Evolutionary conservation across 2,329 filamentous ascomycete genomes (phyloP).

Genomic region (Exophiala sp.): DNA sequence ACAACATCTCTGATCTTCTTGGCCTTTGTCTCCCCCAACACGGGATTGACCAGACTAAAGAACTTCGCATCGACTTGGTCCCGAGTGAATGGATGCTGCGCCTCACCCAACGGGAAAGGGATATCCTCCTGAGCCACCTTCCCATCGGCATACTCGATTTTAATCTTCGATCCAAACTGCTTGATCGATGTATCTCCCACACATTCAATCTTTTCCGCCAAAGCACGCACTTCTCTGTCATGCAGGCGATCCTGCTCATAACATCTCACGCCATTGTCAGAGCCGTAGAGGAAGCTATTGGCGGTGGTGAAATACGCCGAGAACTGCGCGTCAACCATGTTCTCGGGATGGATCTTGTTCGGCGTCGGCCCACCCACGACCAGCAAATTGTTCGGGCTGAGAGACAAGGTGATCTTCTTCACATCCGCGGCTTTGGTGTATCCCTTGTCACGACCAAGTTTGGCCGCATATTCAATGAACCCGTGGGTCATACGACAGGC

Average conservation of each 20-base stretch:
- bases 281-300: conserved; percentile 23
- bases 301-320: conserved; percentile 35
- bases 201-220: conserved; percentile 24
- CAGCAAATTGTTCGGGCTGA: conserved; percentile 21
- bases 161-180: conserved; percentile 19
- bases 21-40: conserved; percentile 14
- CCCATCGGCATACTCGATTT: conserved; percentile 22
- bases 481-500: conserved; percentile 28
- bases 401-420: conserved; percentile 13
- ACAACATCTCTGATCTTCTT: conserved; percentile 19
- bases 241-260: conserved; percentile 17
- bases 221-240: conserved; percentile 14
- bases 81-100: conserved; percentile 24
- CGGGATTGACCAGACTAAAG: conserved; percentile 18
- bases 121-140: conserved; percentile 20
- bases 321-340: conserved; percentile 36
- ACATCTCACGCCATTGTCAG: conserved; percentile 14
- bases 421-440: conserved; percentile 8
- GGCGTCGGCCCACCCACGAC: conserved; percentile 34
- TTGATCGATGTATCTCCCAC: conserved; percentile 16
- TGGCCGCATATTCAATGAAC: conserved; percentile 24
- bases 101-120: conserved; percentile 24
- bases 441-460: conserved; percentile 10
- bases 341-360: conserved; percentile 35
- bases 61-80: conserved; percentile 26